Percentiles rank a stretch among this genome's conserved stretches.
Conservation (phyloP, 805 yeast species). For the Metschnikowia colocasiae region DNA sequence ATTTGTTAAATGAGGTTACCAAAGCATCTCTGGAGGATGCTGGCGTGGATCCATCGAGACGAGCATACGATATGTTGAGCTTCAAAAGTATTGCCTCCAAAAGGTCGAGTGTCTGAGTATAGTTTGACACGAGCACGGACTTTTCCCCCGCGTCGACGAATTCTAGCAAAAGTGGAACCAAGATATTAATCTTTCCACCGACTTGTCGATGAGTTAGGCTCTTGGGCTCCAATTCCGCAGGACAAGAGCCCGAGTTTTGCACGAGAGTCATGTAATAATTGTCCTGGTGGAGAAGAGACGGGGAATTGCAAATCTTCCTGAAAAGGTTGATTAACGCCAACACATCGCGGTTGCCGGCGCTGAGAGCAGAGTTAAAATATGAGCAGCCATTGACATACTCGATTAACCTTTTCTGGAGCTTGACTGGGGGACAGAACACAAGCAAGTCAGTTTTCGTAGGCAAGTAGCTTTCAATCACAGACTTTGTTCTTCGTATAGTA, state of each 20-base stretch:
- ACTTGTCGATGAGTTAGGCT: conserved; percentile 15
- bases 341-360: conserved; percentile 36
- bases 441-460: conserved; percentile 76
- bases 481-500: conserved; percentile 68
- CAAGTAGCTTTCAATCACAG: conserved; percentile 51
- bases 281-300: conserved; percentile 56
- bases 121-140: conserved; percentile 81
- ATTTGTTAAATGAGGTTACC: conserved; percentile 65
- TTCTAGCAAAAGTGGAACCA: conserved; percentile 53
- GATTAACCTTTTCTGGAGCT: conserved; percentile 55
- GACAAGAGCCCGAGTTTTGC: background rate
- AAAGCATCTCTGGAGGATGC: conserved; percentile 58
- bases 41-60: conserved; percentile 86
- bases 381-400: conserved; percentile 42
- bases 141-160: conserved; percentile 56
- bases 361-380: conserved; percentile 29
- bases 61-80: conserved; percentile 46
- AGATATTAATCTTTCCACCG: conserved; percentile 60
- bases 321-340: conserved; percentile 68
- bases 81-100: conserved; percentile 55
- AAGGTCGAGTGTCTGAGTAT: conserved; percentile 80
- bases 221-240: conserved; percentile 16
- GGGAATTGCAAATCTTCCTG: conserved; percentile 82
- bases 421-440: conserved; percentile 74
- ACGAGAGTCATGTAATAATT: conserved; percentile 19